Evolutionary conservation across 352 stramenopile species (phyloP).

Genomic region (Globisporangium ultimum): DNA sequence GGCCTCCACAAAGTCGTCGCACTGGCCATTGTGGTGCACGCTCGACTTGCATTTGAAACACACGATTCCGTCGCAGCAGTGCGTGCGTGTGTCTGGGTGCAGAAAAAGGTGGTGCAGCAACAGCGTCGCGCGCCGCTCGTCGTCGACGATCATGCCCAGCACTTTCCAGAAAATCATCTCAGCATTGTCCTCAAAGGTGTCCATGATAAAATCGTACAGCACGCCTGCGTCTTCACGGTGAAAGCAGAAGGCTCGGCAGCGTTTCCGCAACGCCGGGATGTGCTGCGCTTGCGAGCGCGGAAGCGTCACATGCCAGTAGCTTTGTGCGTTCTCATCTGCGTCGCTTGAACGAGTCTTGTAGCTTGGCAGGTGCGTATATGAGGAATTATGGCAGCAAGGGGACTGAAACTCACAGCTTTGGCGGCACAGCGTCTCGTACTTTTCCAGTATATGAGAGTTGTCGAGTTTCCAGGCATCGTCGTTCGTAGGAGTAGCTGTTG

Average conservation of each 20-base stretch:
- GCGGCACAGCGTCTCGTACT: constrained; percentile 52
- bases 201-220: constrained; percentile 36
- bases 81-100: constrained; percentile 42
- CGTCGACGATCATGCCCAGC: constrained; percentile 38
- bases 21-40: constrained; percentile 42
- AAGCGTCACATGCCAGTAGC: constrained; percentile 14
- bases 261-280: constrained; percentile 17
- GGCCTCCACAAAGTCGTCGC: constrained; percentile 51
- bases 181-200: constrained; percentile 17
- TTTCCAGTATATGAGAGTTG: constrained; percentile 46
- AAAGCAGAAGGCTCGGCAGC: constrained; percentile 34
- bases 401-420: constrained; percentile 63
- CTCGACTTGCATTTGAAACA: constrained; percentile 68
- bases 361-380: constrained; percentile 51
- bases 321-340: constrained; percentile 4
- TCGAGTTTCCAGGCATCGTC: constrained; percentile 20
- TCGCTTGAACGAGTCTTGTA: constrained; percentile 1
- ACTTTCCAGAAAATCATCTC: constrained; percentile 28
- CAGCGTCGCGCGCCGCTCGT: constrained; percentile 52
- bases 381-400: constrained; percentile 50
- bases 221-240: constrained; percentile 23
- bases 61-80: constrained; percentile 35
- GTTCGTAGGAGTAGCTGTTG: not conserved
- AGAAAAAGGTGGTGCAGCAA: constrained; percentile 41
- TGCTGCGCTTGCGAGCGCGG: constrained; percentile 16